These are phyloP conservation scores for Rehmannia glutinosa DNA, from an alignment of 257 asterid genomes.

Conservation along the genomic window DNA sequence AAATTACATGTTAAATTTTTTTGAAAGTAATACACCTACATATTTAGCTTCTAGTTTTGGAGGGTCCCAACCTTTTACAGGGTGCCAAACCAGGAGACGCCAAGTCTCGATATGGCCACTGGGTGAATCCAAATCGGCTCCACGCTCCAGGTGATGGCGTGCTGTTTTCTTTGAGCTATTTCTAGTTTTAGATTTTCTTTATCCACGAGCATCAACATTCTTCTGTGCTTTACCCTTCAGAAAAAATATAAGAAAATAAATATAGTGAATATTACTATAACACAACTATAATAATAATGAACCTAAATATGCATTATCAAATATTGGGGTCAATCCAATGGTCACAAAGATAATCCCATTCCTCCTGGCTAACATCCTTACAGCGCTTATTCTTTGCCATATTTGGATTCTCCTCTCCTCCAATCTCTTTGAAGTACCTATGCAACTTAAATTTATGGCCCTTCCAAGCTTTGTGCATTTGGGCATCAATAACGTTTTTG, in stretches of 20 bases:
- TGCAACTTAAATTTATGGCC: too few species aligned
- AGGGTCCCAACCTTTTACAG: too few species aligned
- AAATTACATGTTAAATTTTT: too few species aligned
- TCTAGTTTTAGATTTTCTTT: not conserved
- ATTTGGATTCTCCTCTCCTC: not conserved
- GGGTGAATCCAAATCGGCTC: not conserved
- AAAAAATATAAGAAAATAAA: too few species aligned
- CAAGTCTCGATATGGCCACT: not conserved
- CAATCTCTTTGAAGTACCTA: too few species aligned
- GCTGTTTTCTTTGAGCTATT: not conserved
- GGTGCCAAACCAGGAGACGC: too few species aligned
- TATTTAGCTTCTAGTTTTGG: too few species aligned
- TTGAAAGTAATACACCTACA: not conserved
- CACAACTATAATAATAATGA: too few species aligned
- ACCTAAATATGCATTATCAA: not conserved
- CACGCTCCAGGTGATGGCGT: not conserved
- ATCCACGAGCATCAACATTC: too few species aligned
- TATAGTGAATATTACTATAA: too few species aligned
- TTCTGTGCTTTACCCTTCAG: not conserved
- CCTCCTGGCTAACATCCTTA: not conserved
- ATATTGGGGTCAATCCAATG: not conserved
- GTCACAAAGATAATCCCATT: not conserved
- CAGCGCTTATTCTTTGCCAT: not conserved
- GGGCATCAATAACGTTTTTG: not conserved
- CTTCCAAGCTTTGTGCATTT: not conserved